Base-by-base conservation (phyloP, 352 stramenopile genomes). In the Pythium coloratum region DNA sequence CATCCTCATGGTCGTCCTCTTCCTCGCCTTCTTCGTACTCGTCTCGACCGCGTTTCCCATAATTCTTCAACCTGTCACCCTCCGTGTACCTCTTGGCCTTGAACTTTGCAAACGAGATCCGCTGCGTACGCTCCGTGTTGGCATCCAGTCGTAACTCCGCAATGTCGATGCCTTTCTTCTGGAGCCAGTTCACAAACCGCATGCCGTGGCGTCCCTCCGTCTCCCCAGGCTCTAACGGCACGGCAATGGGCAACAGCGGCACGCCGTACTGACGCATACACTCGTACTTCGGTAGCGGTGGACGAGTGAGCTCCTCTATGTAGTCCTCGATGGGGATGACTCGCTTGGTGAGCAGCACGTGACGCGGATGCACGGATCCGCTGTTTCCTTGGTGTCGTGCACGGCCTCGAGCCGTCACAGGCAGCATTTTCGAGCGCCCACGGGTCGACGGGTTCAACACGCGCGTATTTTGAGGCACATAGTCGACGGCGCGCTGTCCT, bases 141-240 rank as follows among this genome's bases (percentile, higher is more conserved):
- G 53, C 61, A 32, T 55, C 59, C 20, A 59, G 20, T 24, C 40
- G 40, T 16, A 49, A 24, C 3, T 47, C 18, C 38, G 59, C 61
- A 30, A 66, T 33, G 30, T 59, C 49, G 36, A 66, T 53, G 14
- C 49, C 34, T 6, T 49, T 47, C 36, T 51, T 66, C 16, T 38
- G 18, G 14, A 66, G 13, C 60, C 60, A 66, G 6, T 28, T 53
- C 2, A 53, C 34, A 13, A 66, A 66, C 10, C 60, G 32, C 24
- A 54, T 66, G 12, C 53, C 49, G n/a, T 64, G 57, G 42, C 14
- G 53, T 26, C 6, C 46, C 32, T 64, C 40, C 14, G 38, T 67
- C 62, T 73, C 62, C 2, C 57, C 62, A 2, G 18, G 33, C 6
- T 20, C 28, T 8, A 73, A 51, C 49, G 67, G 67, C 50, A 70